Base-by-base conservation (phyloP, 1,284 basidiomycete genomes). In the Meira nashicola region DNA sequence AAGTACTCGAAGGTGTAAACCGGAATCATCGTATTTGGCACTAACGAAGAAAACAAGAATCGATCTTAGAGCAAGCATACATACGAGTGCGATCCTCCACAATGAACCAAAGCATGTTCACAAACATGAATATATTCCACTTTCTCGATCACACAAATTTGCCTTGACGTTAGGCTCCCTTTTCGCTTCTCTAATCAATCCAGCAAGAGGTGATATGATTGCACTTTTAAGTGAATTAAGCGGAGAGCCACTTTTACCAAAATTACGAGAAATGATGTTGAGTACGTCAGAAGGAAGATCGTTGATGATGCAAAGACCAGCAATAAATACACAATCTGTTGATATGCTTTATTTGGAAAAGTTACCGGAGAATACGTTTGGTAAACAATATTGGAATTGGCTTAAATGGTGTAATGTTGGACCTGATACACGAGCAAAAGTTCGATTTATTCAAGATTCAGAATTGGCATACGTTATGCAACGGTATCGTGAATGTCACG, bases 401-500 rank as follows among this genome's bases (percentile, higher is more conserved):
- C 83, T 98, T 4, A 86, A 90, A 63, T 83, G 87, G 44, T 91
- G 90, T 78, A 86, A 87, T 3, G 88, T 97, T n/a, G 92, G 90
- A 1, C 95, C 95, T 6, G 95, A 99, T 79, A 93, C 93, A 43
- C 83, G 94, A 60, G 89, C 89, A 71, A 87, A 89, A 7, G 93
- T 94, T 71, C 69, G 89, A 67, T 97, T 96, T 78, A 89, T 98
- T 68, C 85, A 90, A 73, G 91, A 94, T 68, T 89, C 91, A 1
- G 71, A 75, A 60, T 64, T 70, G 46, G 69, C 69, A 49, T 78
- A 96, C 79, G 90, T 97, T 58, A 92, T 99, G 87, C 91, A 95
- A 70, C 87, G 95, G 46, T 98, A 98, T 79, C 88, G 95, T 40
- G 93, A 99, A 81, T 94, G 89, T 67, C 94, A 97, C 80, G 76